Evolutionary conservation across 2,329 filamentous ascomycete species (phyloP), one percentile per base, ranked within the genome.

Genomic region (Didymosphaeria variabile): DNA sequence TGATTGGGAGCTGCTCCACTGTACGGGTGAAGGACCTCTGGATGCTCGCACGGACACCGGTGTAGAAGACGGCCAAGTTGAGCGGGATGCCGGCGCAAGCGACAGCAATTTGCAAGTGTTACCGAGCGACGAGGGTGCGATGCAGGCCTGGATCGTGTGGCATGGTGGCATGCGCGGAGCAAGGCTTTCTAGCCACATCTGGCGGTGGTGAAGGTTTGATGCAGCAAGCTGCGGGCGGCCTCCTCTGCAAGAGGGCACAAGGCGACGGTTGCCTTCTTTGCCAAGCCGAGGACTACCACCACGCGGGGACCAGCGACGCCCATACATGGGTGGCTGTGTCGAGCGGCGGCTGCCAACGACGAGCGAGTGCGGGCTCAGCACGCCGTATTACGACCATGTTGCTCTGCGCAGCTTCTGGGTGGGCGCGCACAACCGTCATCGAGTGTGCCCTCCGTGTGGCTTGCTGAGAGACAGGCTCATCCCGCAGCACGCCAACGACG

Each of bases 51-150:
- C 65, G 64, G 51, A 50, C 49, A 53, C 71, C 71, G 73, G 72
- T 74, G 71, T 72, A 66, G 67, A 61, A 71, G 66, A 61, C 61
- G 64, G 67, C 42, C 60, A 63, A 42, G 63, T 46, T 42, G 47
- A 15, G 61, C 61, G 59, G 59, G 38, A 47, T 55, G 62, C 55
- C 58, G 55, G 34, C 55, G 36, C 58, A 55, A 58, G 49, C 47
- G 47, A 57, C 44, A 29, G 44, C 51, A 36, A 51, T 40, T 17
- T 44, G 34, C 21, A 44, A 55, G 29, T 49, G 55, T 26, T 36
- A 42, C 52, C 56, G 57, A 55, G 42, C 56, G 53, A 54, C 29
- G 52, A n/a, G 44, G 32, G 19, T 29, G 38, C 50, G 46, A 15
- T 26, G 53, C 42, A 46, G 23, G 45, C 32, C 56, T 13, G 31